phyloP scores from a whole-genome alignment of 306 rosid species.

The Albizia julibrissin region DNA sequence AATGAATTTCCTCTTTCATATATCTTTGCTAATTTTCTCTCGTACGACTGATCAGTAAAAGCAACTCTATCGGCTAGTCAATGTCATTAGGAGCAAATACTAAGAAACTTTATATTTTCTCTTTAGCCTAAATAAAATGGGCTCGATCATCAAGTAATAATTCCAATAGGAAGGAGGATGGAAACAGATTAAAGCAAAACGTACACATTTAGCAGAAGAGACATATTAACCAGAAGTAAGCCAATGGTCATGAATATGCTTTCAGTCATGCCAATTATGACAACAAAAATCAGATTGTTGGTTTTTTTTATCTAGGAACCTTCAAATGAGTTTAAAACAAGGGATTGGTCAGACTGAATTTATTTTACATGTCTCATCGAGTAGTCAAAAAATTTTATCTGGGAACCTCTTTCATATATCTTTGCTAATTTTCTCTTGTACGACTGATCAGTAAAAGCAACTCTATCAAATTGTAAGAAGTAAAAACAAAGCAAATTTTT shows the following conservation, averaged over 20 bases:
- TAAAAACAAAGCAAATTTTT: neutral
- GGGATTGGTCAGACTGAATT: too few species aligned
- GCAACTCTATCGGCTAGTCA: too few species aligned
- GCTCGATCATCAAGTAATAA: neutral
- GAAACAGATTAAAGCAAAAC: neutral
- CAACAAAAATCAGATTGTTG: neutral
- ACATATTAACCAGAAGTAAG: neutral
- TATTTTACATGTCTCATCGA: too few species aligned
- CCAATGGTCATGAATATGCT: neutral
- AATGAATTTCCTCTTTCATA: too few species aligned
- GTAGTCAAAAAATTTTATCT: too few species aligned
- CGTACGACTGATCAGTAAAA: too few species aligned
- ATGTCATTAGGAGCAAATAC: neutral
- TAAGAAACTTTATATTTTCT: neutral
- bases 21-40: too few species aligned
- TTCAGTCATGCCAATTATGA: constrained; percentile 15
- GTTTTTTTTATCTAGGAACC: neutral
- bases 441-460: too few species aligned
- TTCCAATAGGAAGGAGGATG: neutral
- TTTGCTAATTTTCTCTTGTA: too few species aligned
- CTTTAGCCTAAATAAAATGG: constrained; percentile 13
- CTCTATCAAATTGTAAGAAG: too few species aligned
- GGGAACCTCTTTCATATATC: too few species aligned
- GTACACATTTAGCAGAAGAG: neutral
- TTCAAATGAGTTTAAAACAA: too few species aligned